phyloP scores from a whole-genome alignment of 352 stramenopile genomes.

The Ophiocytium majus region DNA sequence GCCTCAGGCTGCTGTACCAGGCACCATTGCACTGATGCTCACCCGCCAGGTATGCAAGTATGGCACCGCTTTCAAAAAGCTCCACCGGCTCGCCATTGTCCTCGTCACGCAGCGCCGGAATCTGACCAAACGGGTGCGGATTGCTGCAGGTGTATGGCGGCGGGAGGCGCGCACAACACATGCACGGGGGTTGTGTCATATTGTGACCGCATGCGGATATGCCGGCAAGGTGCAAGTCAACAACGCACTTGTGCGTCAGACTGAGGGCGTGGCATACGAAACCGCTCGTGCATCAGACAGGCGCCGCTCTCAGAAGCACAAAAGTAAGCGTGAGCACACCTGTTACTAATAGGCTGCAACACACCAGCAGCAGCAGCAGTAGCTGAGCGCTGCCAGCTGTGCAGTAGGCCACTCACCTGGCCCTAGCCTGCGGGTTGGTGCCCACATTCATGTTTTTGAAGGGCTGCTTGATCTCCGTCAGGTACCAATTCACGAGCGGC shows the following conservation, averaged over 20 bases:
- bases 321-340: background rate
- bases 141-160: background rate
- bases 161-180: background rate
- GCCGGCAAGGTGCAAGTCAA: background rate
- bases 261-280: background rate
- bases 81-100: background rate
- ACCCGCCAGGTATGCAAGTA: background rate
- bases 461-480: background rate
- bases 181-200: background rate
- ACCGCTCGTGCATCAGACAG: background rate
- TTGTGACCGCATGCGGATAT: too few relatives aligned
- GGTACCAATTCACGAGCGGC: background rate
- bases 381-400: background rate
- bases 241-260: too few relatives aligned
- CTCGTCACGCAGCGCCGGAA: background rate
- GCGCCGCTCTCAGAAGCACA: background rate
- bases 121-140: conserved; percentile 2
- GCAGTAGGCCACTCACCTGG: background rate
- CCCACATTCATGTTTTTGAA: background rate
- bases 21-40: too few relatives aligned
- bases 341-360: too few relatives aligned
- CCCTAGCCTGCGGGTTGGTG: background rate
- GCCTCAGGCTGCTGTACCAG: too few relatives aligned
- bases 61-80: conserved; percentile 7
- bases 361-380: too few relatives aligned